Percentiles rank a stretch among this genome's conserved stretches.
Conservation (phyloP, 2,329 filamentous ascomycete species). For the Drechslerella dactyloides region DNA sequence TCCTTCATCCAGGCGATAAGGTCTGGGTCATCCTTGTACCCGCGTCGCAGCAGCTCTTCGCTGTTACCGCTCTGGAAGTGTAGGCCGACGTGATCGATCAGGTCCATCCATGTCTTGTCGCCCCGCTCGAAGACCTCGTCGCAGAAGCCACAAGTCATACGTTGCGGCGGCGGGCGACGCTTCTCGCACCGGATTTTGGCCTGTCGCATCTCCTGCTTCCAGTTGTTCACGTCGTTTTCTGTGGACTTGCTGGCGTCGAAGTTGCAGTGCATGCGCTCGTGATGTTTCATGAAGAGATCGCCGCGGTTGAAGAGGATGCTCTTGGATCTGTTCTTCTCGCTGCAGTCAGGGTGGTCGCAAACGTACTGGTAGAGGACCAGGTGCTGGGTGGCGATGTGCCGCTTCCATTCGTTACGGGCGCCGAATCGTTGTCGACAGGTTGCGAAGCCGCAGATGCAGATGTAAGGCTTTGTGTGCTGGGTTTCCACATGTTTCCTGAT, state of each 20-base stretch:
- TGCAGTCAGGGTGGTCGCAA: slow-evolving; percentile 65
- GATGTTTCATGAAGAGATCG: slow-evolving; percentile 87
- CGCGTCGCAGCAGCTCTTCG: slow-evolving; percentile 14
- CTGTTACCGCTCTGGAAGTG: slow-evolving; percentile 31
- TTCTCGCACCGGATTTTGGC: slow-evolving; percentile 32
- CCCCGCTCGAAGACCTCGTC: slow-evolving; percentile 28
- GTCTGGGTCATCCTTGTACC: slow-evolving; percentile 35
- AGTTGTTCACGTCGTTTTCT: slow-evolving; percentile 22
- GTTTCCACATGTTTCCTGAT: slow-evolving; percentile 66
- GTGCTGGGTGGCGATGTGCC: slow-evolving; percentile 82
- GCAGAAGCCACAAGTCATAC: slow-evolving; percentile 48
- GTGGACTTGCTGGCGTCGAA: slow-evolving; percentile 13
- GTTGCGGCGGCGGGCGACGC: slow-evolving; percentile 30
- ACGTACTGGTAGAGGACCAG: slow-evolving; percentile 75
- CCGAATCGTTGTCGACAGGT: slow-evolving; percentile 76
- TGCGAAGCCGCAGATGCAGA: slow-evolving; percentile 79
- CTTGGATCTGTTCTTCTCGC: slow-evolving; percentile 58
- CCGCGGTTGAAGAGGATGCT: slow-evolving; percentile 76
- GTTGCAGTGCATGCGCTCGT: slow-evolving; percentile 82
- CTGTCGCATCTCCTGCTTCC: slow-evolving; percentile 39
- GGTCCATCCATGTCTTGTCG: slow-evolving; percentile 42
- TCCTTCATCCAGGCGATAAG: slow-evolving; percentile 46
- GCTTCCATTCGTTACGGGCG: slow-evolving; percentile 94
- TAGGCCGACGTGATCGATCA: slow-evolving; percentile 46
- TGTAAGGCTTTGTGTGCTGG: slow-evolving; percentile 70